Percentiles rank a stretch among this genome's conserved stretches.
These are phyloP conservation scores for Kwoniella sp. DNA, from an alignment of 768 basidiomycete genomes.

Conservation along the genomic window DNA sequence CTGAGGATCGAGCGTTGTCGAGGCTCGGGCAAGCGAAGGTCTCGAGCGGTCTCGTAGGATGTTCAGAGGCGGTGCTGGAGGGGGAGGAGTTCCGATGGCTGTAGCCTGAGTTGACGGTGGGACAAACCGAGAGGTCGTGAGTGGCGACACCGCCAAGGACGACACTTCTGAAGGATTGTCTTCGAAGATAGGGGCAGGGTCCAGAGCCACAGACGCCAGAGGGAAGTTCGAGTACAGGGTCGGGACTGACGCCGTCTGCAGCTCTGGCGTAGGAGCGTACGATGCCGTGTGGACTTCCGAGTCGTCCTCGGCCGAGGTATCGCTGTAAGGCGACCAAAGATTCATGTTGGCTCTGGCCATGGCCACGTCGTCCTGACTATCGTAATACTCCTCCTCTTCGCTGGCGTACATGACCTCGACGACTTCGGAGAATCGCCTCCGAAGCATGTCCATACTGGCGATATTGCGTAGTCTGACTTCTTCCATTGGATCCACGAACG, in stretches of 20 bases:
- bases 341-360: slow-evolving; percentile 16
- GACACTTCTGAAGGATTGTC: slow-evolving; percentile 6
- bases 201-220: slow-evolving; percentile 18
- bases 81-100: slow-evolving; percentile 30
- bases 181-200: background rate
- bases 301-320: slow-evolving; percentile 17
- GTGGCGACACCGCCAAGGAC: slow-evolving; percentile 1
- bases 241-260: slow-evolving; percentile 8
- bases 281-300: slow-evolving; percentile 39
- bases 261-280: slow-evolving; percentile 33
- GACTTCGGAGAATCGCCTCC: slow-evolving; percentile 39
- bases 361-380: slow-evolving; percentile 9
- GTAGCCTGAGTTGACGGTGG: background rate
- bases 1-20: slow-evolving; percentile 25
- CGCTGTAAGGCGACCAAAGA: slow-evolving; percentile 31
- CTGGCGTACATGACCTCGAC: slow-evolving; percentile 35
- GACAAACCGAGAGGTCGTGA: slow-evolving; percentile 1
- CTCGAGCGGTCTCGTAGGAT: slow-evolving; percentile 18
- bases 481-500: slow-evolving; percentile 28
- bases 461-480: slow-evolving; percentile 31
- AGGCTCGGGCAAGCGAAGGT: slow-evolving; percentile 13
- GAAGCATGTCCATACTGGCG: slow-evolving; percentile 28
- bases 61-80: slow-evolving; percentile 21
- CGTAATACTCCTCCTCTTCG: slow-evolving; percentile 16
- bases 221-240: slow-evolving; percentile 34